Conservation (phyloP, 148 eudicot species). For the Camellia lanceoleosa region DNA sequence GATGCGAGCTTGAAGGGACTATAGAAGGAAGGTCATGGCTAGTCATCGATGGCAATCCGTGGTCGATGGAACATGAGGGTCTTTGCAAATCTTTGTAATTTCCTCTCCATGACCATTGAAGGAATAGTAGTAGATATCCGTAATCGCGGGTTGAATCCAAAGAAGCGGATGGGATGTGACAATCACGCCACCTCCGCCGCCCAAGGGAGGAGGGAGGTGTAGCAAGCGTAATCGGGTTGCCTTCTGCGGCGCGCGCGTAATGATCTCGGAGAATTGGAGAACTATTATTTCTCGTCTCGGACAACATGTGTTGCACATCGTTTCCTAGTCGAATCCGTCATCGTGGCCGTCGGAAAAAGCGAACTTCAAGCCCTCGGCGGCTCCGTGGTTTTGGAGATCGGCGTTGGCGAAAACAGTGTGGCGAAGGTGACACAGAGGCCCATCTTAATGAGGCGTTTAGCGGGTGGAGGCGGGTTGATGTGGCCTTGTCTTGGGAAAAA, state of each 20-base stretch:
- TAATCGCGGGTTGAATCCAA: constrained; percentile 65
- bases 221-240: constrained; percentile 44
- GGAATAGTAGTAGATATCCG: constrained; percentile 50
- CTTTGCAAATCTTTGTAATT: constrained; percentile 9
- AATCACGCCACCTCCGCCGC: constrained; percentile 40
- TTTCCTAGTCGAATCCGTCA: constrained; percentile 28
- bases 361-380: constrained; percentile 33
- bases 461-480: constrained; percentile 55
- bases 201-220: constrained; percentile 57
- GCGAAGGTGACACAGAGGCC: constrained; percentile 39
- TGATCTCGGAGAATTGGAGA: constrained; percentile 21
- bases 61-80: constrained; percentile 41
- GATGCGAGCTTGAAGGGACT: constrained; percentile 25
- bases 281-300: constrained; percentile 25
- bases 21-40: constrained; percentile 56
- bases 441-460: constrained; percentile 35
- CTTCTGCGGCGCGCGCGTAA: constrained; percentile 30
- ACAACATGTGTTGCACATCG: constrained; percentile 14
- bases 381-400: constrained; percentile 3
- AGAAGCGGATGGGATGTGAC: constrained; percentile 43
- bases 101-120: constrained; percentile 34
- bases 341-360: constrained; percentile 52
- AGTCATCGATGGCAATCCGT: constrained; percentile 34
- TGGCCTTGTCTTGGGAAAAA: constrained; percentile 49
- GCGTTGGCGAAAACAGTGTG: constrained; percentile 19